Evolutionary conservation across 371 early-diverging fungal genomes (phyloP).

Genomic region (Entomophthora muscae): DNA sequence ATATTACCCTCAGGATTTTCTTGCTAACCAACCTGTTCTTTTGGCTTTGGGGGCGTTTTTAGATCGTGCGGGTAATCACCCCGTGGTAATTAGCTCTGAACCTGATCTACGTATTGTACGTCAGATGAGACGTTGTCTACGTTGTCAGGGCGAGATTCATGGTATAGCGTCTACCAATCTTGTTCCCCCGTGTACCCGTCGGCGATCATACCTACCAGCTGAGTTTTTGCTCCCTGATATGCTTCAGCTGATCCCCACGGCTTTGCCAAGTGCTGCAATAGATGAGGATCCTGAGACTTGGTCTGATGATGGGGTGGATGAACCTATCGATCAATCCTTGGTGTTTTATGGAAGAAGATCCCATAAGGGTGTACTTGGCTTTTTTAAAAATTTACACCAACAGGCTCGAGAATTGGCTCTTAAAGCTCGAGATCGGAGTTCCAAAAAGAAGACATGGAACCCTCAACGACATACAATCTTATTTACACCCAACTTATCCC

Average conservation of each 20-base stretch:
- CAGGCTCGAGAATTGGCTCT: neutral
- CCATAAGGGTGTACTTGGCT: neutral
- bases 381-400: neutral
- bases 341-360: neutral
- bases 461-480: conserved; percentile 10
- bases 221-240: too few species aligned
- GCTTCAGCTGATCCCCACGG: too few species aligned
- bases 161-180: neutral
- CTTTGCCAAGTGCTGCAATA: too few species aligned
- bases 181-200: too few species aligned
- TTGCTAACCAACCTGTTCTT: neutral
- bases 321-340: neutral
- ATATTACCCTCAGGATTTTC: conserved; percentile 41
- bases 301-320: too few species aligned
- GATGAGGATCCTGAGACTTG: too few species aligned
- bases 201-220: too few species aligned
- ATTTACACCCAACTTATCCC: conserved; percentile 13
- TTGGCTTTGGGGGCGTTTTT: neutral
- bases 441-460: neutral
- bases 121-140: neutral
- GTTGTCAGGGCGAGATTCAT: neutral
- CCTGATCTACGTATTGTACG: neutral
- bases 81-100: neutral
- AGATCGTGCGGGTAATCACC: neutral
- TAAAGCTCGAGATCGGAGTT: neutral